Base-by-base conservation (phyloP, 2,329 filamentous ascomycete species). In the Paraconiothyrium sp. region DNA sequence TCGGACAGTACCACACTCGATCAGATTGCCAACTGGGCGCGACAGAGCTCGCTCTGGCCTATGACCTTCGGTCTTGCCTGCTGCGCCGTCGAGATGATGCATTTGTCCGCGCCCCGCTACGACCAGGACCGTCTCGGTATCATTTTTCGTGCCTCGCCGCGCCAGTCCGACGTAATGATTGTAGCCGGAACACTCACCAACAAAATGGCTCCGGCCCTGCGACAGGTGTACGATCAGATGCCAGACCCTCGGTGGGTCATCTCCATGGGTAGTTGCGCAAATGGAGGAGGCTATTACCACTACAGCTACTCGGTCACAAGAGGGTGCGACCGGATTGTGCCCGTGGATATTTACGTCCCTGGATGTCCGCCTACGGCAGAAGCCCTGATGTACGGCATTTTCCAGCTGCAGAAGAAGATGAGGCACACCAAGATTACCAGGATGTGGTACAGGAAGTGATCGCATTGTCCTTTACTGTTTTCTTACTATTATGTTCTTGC, bases 171-270 rank as follows among this genome's bases (percentile, higher is more conserved):
- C 79, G 91, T 97, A 68, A 96, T 97, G 92, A 95, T 97, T 73
- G 93, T 97, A 34, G 93, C 93, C 30, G 93, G 93, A 62, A 97
- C 93, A 34, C 86, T 97, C 64, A 96, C 92, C 71, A 97, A 97
- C 85, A 97, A 97, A 85, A 97, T 97, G 93, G 93, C 92, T 0
- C 92, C 93, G 2, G 93, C 93, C 37, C 83, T 97, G 75, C 86
- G 93, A 79, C 92, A 95, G 82, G 90, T 96, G 64, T 97, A 97
- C 83, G 93, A 97, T 80, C 93, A 97, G 84, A 97, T 97, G 93
- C 92, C 93, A 34, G 93, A 97, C 35, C 93, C 93, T 30, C 88
- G 91, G 75, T 97, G 92, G 92, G 92, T 94, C 24, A 86, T 91
- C 73, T 92, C 89, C 71, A 94, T 94, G 92, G 92, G 92, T 13